Base-by-base conservation (phyloP, 139 green algal genomes). In the Monoraphidium neglectum region DNA sequence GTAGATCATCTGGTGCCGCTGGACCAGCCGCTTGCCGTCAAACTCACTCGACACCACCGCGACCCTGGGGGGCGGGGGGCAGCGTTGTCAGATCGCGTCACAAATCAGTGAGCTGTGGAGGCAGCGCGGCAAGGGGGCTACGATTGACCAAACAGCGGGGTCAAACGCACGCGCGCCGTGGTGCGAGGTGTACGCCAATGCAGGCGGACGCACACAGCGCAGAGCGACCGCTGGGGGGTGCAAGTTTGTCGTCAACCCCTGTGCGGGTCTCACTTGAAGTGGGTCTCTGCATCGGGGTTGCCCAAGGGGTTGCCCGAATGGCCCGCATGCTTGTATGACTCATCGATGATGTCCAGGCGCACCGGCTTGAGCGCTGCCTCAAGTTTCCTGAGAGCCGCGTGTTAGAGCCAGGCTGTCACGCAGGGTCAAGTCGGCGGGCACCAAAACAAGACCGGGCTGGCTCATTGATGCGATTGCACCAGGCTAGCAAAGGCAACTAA, bases 1-100 rank as follows among this genome's bases (percentile, higher is more conserved):
- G 61, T 88, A 88, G 5, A 88, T 67, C 18, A 84, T 21, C 76
- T 88, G 83, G 37, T 88, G 83, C 3, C 83, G 79, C 74, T 84
- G 79, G 18, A 88, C 72, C 21, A 88, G 59, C 0, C 70, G 56
- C 63, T 85, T 68, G 24, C 76, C 79, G 1, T 72, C 57, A 71
- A 88, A 88, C 35, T 77, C 74, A 24, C 59, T 37, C 1, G 68
- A 81, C 2, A 80, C 75, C 0, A 88, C 73, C 68, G 84, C 72
- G 18, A 88, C 74, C 73, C 77, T 87, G 77, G 28, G 46, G 32
- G 43, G 8, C 8, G 43, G 43, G 43, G 8, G 43, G 43, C 8
- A 8, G 43, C 43, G 43, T 51, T 51, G 8, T 8, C 43, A 51
- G 43, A 12, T 51, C 12, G 43, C n/a, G n/a, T n/a, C n/a, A n/a